A percentile compares a stretch with the other conserved stretches of the same genome.
Conservation (phyloP, 305 asterid genomes). For the Euphrasia arctica region DNA sequence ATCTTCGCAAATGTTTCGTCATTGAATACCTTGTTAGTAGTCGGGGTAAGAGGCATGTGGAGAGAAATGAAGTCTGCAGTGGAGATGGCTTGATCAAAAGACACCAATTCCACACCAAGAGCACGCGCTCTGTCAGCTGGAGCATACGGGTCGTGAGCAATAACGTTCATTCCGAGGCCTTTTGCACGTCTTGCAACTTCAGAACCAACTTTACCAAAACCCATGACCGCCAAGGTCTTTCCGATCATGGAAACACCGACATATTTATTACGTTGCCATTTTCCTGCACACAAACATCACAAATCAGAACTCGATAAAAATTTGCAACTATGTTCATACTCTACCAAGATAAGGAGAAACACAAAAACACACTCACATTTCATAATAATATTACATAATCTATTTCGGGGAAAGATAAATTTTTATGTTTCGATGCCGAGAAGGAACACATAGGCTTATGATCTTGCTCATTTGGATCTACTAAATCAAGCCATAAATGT, state of each 20-base stretch:
- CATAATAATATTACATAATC: too few relatives aligned
- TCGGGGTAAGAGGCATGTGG: constrained; percentile 92
- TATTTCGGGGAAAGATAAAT: too few relatives aligned
- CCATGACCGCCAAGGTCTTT: constrained; percentile 79
- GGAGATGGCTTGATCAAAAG: constrained; percentile 74
- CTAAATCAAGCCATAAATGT: neutral
- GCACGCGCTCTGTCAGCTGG: constrained; percentile 86
- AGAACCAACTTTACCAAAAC: constrained; percentile 89
- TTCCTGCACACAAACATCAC: constrained; percentile 38
- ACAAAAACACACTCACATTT: neutral
- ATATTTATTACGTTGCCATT: constrained; percentile 77
- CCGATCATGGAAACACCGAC: constrained; percentile 81
- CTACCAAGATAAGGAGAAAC: neutral
- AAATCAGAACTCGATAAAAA: neutral
- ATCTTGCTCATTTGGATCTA: constrained; percentile 1
- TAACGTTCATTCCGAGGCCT: constrained; percentile 83
- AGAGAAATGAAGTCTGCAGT: constrained; percentile 77
- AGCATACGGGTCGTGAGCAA: constrained; percentile 89
- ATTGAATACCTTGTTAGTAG: constrained; percentile 60
- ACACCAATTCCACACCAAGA: constrained; percentile 69
- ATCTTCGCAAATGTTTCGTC: constrained; percentile 76
- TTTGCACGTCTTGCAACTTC: constrained; percentile 90
- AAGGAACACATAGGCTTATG: neutral
- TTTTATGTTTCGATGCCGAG: too few relatives aligned
- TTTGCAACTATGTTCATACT: neutral